phyloP scores from a whole-genome alignment of 768 basidiomycete species.

The Pulveroboletus frians region DNA sequence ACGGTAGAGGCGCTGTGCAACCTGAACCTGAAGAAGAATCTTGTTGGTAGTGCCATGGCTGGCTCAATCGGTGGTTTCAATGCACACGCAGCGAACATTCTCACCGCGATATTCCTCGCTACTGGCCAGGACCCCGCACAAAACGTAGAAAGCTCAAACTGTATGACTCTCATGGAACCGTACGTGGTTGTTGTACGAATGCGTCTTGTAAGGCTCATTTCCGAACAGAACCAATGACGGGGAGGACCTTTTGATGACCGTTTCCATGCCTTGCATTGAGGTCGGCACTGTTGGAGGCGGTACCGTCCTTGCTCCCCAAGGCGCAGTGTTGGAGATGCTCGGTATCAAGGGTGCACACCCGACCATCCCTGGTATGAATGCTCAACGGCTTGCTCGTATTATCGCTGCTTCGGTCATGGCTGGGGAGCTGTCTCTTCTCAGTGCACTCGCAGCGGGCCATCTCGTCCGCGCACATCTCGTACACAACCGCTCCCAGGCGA shows the following conservation, averaged over 20 bases:
- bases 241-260: slow-evolving; percentile 85
- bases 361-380: slow-evolving; percentile 82
- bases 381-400: slow-evolving; percentile 82
- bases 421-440: slow-evolving; percentile 88
- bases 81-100: slow-evolving; percentile 95
- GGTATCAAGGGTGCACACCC: slow-evolving; percentile 88
- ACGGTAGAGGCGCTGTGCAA: slow-evolving; percentile 86
- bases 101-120: slow-evolving; percentile 92
- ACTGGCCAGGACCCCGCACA: slow-evolving; percentile 99
- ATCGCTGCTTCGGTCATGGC: slow-evolving; percentile 95
- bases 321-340: slow-evolving; percentile 88
- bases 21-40: slow-evolving; percentile 94
- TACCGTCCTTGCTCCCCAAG: slow-evolving; percentile 86
- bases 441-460: slow-evolving; percentile 91
- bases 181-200: slow-evolving; percentile 37
- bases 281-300: slow-evolving; percentile 98
- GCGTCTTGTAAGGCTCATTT: slow-evolving; percentile 3
- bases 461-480: slow-evolving; percentile 90
- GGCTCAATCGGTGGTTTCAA: slow-evolving; percentile 98
- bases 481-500: slow-evolving; percentile 82
- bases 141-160: slow-evolving; percentile 97
- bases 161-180: slow-evolving; percentile 99
- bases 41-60: slow-evolving; percentile 97
- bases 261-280: slow-evolving; percentile 99
- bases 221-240: slow-evolving; percentile 71